phyloP scores from a whole-genome alignment of 2,329 filamentous ascomycete species.

The Aciculosporium take region DNA sequence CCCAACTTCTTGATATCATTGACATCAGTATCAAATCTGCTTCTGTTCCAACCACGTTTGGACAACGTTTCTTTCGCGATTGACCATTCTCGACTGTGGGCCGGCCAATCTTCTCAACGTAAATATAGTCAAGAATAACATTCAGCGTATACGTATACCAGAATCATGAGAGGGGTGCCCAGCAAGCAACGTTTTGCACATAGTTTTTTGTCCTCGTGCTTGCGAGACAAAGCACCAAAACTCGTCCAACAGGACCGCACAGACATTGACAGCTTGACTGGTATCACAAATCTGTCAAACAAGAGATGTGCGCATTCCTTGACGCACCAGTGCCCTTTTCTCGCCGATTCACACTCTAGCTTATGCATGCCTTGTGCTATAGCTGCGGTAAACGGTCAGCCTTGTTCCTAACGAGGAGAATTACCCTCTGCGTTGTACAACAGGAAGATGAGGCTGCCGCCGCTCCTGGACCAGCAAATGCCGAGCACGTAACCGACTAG shows the following conservation, averaged over 20 bases:
- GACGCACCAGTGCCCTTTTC: slow-evolving; percentile 14
- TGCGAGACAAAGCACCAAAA: neutral
- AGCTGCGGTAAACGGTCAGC: slow-evolving; percentile 13
- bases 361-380: slow-evolving; percentile 14
- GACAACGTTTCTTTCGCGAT: neutral
- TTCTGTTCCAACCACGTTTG: neutral
- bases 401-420: slow-evolving; percentile 9
- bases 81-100: neutral
- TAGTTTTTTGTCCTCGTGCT: neutral
- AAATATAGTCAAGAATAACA: no score
- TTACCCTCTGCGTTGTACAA: neutral
- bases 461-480: neutral
- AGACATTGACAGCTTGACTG: slow-evolving; percentile 2
- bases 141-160: neutral
- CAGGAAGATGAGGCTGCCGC: neutral
- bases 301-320: slow-evolving; percentile 15
- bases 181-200: neutral
- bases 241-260: neutral
- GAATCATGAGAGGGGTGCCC: slow-evolving; percentile 2
- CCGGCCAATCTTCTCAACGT: no score
- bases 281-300: slow-evolving; percentile 12
- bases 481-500: no score
- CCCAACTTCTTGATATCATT: neutral
- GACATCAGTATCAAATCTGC: neutral
- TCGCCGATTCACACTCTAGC: slow-evolving; percentile 15